Evolutionary conservation across 495 filamentous ascomycete species (phyloP).

Genomic region (Aspergillus nanangensis): DNA sequence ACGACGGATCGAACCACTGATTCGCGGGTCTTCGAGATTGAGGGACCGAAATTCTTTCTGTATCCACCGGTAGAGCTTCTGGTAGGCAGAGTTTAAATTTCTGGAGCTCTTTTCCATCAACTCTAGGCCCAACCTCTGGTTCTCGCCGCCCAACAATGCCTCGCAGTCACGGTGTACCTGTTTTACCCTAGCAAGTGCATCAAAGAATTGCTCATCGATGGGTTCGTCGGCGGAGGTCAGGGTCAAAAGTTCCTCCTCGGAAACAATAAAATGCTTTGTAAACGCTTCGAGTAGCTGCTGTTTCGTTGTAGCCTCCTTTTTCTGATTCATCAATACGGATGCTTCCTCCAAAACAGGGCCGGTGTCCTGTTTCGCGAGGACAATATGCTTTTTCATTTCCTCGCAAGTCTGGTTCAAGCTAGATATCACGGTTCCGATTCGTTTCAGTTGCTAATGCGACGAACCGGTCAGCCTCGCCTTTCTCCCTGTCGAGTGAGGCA

Average conservation of each 20-base stretch:
- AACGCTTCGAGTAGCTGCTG: slow-evolving; percentile 80
- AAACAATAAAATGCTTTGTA: slow-evolving; percentile 76
- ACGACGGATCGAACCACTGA: slow-evolving; percentile 78
- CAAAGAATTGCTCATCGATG: slow-evolving; percentile 84
- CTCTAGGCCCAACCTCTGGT: slow-evolving; percentile 79
- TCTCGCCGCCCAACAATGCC: slow-evolving; percentile 82
- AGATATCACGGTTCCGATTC: slow-evolving; percentile 74
- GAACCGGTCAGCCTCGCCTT: neutral
- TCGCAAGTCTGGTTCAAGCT: slow-evolving; percentile 76
- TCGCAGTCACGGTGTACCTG: slow-evolving; percentile 85
- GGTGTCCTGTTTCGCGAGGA: slow-evolving; percentile 69
- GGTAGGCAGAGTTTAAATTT: slow-evolving; percentile 84
- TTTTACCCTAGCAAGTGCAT: slow-evolving; percentile 73
- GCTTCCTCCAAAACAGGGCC: slow-evolving; percentile 75
- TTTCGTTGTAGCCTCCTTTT: slow-evolving; percentile 76
- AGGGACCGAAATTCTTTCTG: slow-evolving; percentile 89
- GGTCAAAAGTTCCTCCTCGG: slow-evolving; percentile 67
- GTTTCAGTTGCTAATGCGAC: slow-evolving; percentile 82
- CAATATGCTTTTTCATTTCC: slow-evolving; percentile 74
- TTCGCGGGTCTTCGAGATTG: slow-evolving; percentile 92
- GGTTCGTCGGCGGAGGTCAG: slow-evolving; percentile 74
- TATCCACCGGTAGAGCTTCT: slow-evolving; percentile 93
- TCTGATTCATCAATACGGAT: slow-evolving; percentile 67
- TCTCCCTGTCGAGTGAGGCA: neutral
- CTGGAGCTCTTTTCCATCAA: slow-evolving; percentile 87